These are phyloP conservation scores for Spizellomyces punctatus DNA, from an alignment of 192 early-diverging fungal species.

Conservation along the genomic window DNA sequence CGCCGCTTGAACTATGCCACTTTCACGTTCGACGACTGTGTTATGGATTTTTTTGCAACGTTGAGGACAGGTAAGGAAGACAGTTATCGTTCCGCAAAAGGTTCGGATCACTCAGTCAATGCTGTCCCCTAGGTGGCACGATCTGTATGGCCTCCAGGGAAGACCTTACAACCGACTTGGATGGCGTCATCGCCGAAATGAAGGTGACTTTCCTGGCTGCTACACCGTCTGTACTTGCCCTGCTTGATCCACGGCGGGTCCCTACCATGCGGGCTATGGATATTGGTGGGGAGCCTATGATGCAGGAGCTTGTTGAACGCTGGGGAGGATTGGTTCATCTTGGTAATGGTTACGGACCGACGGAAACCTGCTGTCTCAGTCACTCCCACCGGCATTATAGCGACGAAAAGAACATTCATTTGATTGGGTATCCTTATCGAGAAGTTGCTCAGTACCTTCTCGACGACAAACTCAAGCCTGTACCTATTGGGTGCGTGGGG, in stretches of 20 bases:
- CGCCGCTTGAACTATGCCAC: conserved; percentile 11
- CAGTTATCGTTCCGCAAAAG: background rate
- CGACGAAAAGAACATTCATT: conserved; percentile 6
- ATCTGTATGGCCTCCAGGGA: background rate
- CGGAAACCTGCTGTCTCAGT: conserved; percentile 1
- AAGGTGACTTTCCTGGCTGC: background rate
- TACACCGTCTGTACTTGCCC: conserved; percentile 6
- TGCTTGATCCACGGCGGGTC: conserved; percentile 1
- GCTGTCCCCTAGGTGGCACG: conserved; percentile 1
- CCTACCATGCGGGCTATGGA: conserved; percentile 1
- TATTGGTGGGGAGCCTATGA: conserved; percentile 22
- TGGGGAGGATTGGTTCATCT: conserved; percentile 16
- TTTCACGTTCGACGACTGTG: conserved; percentile 10
- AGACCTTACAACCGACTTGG: background rate
- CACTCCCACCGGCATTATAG: conserved; percentile 8
- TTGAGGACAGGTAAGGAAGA: background rate
- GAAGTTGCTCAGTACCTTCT: conserved; percentile 1
- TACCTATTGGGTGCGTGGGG: conserved; percentile 12
- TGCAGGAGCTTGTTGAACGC: conserved; percentile 21
- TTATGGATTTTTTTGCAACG: conserved; percentile 13
- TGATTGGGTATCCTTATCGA: conserved; percentile 20
- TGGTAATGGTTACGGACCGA: conserved; percentile 17
- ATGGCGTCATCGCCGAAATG: background rate
- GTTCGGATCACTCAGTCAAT: too few species aligned
- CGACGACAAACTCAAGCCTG: conserved; percentile 36